Conservation (phyloP, 208 protist species). For the Balamuthia mandrillaris region DNA sequence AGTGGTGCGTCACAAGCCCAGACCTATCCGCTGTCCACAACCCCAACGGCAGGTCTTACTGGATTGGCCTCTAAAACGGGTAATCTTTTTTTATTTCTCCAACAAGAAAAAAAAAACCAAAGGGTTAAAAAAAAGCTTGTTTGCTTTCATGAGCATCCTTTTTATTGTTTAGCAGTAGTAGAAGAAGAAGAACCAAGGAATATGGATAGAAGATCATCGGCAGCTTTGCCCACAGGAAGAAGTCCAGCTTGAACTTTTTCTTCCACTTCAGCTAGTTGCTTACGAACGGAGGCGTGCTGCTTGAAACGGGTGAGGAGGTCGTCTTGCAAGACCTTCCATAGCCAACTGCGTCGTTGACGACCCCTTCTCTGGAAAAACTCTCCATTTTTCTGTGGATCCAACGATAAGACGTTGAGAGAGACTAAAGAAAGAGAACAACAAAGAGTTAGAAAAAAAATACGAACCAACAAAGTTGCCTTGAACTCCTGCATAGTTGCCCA, state of each 20-base stretch:
- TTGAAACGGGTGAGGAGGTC: slow-evolving; percentile 28
- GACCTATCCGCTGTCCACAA: slow-evolving; percentile 72
- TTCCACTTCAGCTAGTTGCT: not conserved
- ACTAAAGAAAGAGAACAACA: too few species aligned
- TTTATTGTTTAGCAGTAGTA: too few species aligned
- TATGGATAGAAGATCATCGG: slow-evolving; percentile 1
- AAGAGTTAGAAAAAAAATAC: too few species aligned
- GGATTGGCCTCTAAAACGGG: slow-evolving; percentile 68
- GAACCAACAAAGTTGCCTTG: too few species aligned
- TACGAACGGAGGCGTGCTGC: not conserved
- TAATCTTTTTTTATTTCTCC: too few species aligned
- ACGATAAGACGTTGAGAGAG: not conserved
- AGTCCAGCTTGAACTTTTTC: not conserved
- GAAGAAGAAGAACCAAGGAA: too few species aligned
- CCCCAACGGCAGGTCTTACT: slow-evolving; percentile 72
- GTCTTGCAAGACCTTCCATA: slow-evolving; percentile 24
- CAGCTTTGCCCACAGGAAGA: not conserved
- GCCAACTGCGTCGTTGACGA: not conserved
- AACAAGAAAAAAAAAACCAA: too few species aligned
- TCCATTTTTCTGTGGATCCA: slow-evolving; percentile 12
- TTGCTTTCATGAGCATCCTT: too few species aligned
- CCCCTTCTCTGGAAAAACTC: slow-evolving; percentile 6
- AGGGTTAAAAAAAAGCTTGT: too few species aligned
- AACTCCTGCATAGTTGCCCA: not conserved
- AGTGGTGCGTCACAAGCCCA: slow-evolving; percentile 75